phyloP scores from a whole-genome alignment of 1,284 basidiomycete genomes.

The Heterobasidion occidentale region DNA sequence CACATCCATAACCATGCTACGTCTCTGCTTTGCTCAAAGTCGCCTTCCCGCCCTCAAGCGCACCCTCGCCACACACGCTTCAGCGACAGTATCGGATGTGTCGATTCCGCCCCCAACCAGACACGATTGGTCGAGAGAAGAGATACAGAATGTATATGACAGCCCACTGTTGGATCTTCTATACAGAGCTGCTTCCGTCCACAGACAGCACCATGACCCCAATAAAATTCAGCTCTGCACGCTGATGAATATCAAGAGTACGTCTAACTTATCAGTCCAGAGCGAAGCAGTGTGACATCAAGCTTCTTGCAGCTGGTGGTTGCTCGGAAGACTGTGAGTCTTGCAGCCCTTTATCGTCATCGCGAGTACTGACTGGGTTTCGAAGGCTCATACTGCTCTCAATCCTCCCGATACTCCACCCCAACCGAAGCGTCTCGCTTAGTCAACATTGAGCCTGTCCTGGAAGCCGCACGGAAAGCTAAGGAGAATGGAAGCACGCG shows the following conservation, averaged over 20 bases:
- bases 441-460: conserved; percentile 87
- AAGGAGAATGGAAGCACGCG: conserved; percentile 95
- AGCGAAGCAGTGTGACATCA: neutral
- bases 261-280: conserved; percentile 21
- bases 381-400: conserved; percentile 92
- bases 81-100: conserved; percentile 20
- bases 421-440: conserved; percentile 84
- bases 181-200: conserved; percentile 77
- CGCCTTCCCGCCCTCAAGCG: conserved; percentile 25
- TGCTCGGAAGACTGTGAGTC: conserved; percentile 91
- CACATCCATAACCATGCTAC: conserved; percentile 18
- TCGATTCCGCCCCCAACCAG: conserved; percentile 26
- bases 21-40: conserved; percentile 11
- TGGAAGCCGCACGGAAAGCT: conserved; percentile 86
- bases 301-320: conserved; percentile 65
- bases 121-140: conserved; percentile 58
- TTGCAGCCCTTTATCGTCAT: neutral
- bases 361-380: conserved; percentile 3
- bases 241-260: conserved; percentile 98
- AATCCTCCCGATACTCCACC: conserved; percentile 89
- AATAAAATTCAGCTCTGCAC: conserved; percentile 93
- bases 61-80: conserved; percentile 55
- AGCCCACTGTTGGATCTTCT: conserved; percentile 81
- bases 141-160: conserved; percentile 75
- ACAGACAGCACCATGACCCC: conserved; percentile 83